phyloP scores from a whole-genome alignment of 805 yeast species.

The Lipomyces kockii region DNA sequence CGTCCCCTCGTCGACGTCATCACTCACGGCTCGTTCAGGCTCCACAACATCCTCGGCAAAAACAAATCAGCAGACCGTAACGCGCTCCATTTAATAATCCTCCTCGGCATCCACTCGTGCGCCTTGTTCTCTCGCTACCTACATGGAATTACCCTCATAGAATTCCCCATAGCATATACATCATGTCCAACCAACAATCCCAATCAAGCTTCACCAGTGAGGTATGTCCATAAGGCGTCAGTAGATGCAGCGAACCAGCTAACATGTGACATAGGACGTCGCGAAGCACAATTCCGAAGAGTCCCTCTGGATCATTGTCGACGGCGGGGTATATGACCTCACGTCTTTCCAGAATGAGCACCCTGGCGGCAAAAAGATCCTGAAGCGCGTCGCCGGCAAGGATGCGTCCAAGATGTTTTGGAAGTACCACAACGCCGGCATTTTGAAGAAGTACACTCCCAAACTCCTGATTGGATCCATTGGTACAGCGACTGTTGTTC shows the following conservation, averaged over 20 bases:
- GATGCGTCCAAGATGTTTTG: slow-evolving; percentile 73
- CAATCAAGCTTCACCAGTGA: slow-evolving; percentile 24
- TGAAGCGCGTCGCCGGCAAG: slow-evolving; percentile 73
- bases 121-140: background rate
- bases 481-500: slow-evolving; percentile 20
- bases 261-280: slow-evolving; percentile 53
- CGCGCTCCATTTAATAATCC: background rate
- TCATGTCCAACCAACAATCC: slow-evolving; percentile 24
- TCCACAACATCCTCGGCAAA: slow-evolving; percentile 2
- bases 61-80: background rate
- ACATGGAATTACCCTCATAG: background rate
- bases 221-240: slow-evolving; percentile 7
- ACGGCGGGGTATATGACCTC: slow-evolving; percentile 74
- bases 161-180: background rate
- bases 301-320: slow-evolving; percentile 82
- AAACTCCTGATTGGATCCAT: slow-evolving; percentile 38
- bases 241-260: background rate
- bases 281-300: slow-evolving; percentile 72
- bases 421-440: slow-evolving; percentile 51
- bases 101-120: background rate
- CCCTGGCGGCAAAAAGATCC: slow-evolving; percentile 79
- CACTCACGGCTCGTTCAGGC: background rate
- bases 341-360: slow-evolving; percentile 74
- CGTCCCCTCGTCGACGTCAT: background rate
- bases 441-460: slow-evolving; percentile 38